Evolutionary conservation across 1,284 basidiomycete genomes (phyloP), one percentile per base, ranked within the genome.

Genomic region (Crepidotus sp.): DNA sequence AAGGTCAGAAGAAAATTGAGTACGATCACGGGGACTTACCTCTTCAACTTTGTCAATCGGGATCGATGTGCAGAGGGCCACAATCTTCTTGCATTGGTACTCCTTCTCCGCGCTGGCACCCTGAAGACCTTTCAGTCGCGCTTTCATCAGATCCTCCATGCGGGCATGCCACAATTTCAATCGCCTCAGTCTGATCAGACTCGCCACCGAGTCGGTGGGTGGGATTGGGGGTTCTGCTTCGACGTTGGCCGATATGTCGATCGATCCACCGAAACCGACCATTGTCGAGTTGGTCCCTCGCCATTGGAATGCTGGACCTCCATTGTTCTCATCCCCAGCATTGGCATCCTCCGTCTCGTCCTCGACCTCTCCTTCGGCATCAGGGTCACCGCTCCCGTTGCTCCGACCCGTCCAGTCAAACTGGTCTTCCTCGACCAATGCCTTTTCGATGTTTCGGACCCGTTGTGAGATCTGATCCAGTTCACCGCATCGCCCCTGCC

Each of bases 341-440:
- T 48, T 50, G 29, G 22, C 39, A 24, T 52, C 45, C 39, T 47
- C 48, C 3, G 48, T 49, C 18, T 66, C 66, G 6, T 80, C 82
- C 44, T 74, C 67, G 18, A 78, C 65, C 55, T 85, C 77, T 1
- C 77, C 80, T 37, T 52, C 50, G 17, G 50, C 50, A 30, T 52
- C 50, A 14, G 50, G 50, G 26, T 52, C 47, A 5, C 47, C 50
- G 15, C 50, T 52, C 0, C 50, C 50, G 33, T 52, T 52, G 32
- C 47, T 49, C n/a, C 89, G 73, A 1, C 90, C 89, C 0, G 89
- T 89, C 90, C 90, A 95, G 59, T 94, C 90, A 53, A 88, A 83
- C 45, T 63, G 64, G 50, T 85, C 83, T 61, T 91, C 89, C 7
- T 84, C 80, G 9, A 63, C 61, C n/a, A 91, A 63, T 0, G 88